Conservation (phyloP, 352 stramenopile species). For the Globisporangium megalacanthum region DNA sequence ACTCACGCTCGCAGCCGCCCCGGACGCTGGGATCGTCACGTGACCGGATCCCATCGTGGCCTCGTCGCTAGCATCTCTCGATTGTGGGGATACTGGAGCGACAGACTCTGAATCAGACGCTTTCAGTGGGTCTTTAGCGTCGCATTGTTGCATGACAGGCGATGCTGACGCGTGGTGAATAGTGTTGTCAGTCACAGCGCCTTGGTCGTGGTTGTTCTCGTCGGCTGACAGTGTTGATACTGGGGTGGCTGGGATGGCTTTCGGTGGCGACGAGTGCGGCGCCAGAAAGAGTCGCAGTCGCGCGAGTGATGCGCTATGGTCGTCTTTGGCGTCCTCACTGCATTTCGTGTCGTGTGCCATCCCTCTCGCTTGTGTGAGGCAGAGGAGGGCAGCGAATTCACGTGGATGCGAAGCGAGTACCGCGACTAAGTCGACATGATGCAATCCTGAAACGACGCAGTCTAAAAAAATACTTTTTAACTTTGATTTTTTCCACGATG, state of each 20-base stretch:
- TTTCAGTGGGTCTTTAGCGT: too few relatives aligned
- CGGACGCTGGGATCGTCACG: conserved; percentile 25
- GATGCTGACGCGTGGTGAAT: neutral
- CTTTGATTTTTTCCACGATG: neutral
- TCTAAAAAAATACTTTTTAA: neutral
- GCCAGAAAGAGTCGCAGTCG: conserved; percentile 29
- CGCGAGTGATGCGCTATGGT: conserved; percentile 22
- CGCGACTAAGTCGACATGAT: too few relatives aligned
- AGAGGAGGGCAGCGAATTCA: too few relatives aligned
- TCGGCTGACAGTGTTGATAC: too few relatives aligned
- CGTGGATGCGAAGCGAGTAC: too few relatives aligned
- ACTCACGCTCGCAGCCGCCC: conserved; percentile 39
- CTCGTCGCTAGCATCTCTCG: conserved; percentile 14
- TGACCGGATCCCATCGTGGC: neutral
- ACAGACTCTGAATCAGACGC: too few relatives aligned
- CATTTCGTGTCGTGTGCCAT: neutral
- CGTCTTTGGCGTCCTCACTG: neutral
- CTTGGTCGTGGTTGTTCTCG: too few relatives aligned
- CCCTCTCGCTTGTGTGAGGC: too few relatives aligned
- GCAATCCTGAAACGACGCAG: neutral
- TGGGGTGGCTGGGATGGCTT: neutral
- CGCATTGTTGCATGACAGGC: neutral
- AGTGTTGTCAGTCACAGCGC: too few relatives aligned
- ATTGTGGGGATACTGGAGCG: too few relatives aligned
- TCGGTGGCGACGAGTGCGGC: conserved; percentile 14